Base-by-base conservation (phyloP, 768 basidiomycete species). In the Lepiota subincarnata region DNA sequence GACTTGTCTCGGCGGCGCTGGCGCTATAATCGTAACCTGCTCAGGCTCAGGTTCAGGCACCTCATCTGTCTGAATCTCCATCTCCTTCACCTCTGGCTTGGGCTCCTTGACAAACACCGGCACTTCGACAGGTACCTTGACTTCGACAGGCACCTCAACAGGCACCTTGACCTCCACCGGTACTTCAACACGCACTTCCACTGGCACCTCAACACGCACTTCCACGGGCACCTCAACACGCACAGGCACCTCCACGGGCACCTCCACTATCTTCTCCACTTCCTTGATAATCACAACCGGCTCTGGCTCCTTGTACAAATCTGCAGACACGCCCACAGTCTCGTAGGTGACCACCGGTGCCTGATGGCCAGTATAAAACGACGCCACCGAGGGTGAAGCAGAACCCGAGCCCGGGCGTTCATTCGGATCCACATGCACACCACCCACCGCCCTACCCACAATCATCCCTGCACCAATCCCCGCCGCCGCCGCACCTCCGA, bases 31-130 rank as follows among this genome's bases (percentile, higher is more conserved):
- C 12, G 44, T 53, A 12, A 45, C 22, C 13, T 47, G 52, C 19
- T 47, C 52, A 45, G 37, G 37, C 22, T 46, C 52, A 45, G 37
- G 37, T n/a, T 46, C 52, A 2, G 40, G 41, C 28, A 50, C 14
- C 46, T 78, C 77, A 56, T 93, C 91, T 1, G 90, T 92, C 70
- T 93, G 90, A 31, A 85, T 82, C 2, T 83, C 87, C 55, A 83
- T 87, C 60, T 93, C 90, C 63, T 74, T 83, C 28, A 81, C 69
- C 59, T 89, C 84, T 0, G 83, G 81, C 64, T 83, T 87, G 10
- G 80, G 81, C 16, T 67, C 59, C 38, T 51, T 54, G 38, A 66
- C 54, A 59, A 39, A 49, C 1, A 50, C 55, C 0, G 55, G 69
- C 18, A 61, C 63, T 44, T 68, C 61, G 12, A 57, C 51, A 3